These are phyloP conservation scores for Fomitiporia mediterranea DNA, from an alignment of 1,284 basidiomycete species.

Conservation along the genomic window DNA sequence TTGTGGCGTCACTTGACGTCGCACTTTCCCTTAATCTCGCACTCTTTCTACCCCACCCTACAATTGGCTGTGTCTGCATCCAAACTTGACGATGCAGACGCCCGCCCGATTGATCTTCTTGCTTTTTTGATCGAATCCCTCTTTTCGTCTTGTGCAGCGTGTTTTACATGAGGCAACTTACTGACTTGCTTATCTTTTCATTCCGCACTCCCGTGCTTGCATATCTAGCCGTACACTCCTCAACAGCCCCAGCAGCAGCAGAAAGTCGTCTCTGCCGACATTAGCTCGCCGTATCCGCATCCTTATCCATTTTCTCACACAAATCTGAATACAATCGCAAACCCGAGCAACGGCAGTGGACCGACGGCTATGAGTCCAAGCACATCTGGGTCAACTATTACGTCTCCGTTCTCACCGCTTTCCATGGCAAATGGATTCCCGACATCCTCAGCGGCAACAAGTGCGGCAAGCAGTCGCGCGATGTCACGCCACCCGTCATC, in stretches of 20 bases:
- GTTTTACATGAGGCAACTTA: conserved; percentile 13
- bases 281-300: not conserved
- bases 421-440: conserved; percentile 12
- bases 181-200: conserved; percentile 1
- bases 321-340: not conserved
- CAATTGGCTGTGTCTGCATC: not conserved
- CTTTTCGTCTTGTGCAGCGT: conserved; percentile 7
- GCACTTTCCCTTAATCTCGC: not conserved
- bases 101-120: not conserved
- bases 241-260: conserved; percentile 11
- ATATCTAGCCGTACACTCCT: conserved; percentile 7
- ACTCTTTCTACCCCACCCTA: not conserved
- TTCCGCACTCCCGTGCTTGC: not conserved
- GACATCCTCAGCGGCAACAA: conserved; percentile 5
- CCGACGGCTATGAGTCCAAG: conserved; percentile 6
- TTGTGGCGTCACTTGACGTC: not conserved
- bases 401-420: conserved; percentile 9
- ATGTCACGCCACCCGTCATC: conserved; percentile 18
- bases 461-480: conserved; percentile 15
- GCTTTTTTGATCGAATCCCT: not conserved
- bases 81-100: not conserved
- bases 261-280: conserved; percentile 11
- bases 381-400: conserved; percentile 4
- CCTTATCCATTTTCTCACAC: conserved; percentile 6
- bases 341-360: not conserved